Evolutionary conservation across 352 stramenopile genomes (phyloP).

Genomic region (Nannochloropsis limnetica): DNA sequence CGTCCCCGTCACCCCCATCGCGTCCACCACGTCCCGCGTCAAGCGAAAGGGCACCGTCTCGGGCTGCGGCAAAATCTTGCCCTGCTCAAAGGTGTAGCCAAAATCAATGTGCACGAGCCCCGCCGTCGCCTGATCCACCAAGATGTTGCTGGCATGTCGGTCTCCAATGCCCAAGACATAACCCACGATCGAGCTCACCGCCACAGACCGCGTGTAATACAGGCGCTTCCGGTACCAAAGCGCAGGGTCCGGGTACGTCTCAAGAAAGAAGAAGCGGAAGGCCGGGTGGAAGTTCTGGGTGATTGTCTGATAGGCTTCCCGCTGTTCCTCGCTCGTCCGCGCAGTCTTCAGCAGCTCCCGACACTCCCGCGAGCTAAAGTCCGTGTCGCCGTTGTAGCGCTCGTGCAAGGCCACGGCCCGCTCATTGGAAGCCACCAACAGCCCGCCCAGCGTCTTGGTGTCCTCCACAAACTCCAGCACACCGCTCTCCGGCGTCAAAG

Average conservation of each 20-base stretch:
- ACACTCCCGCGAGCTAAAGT: slow-evolving; percentile 41
- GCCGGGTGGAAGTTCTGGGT: slow-evolving; percentile 86
- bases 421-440: slow-evolving; percentile 36
- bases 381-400: slow-evolving; percentile 14
- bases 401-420: slow-evolving; percentile 35
- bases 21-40: slow-evolving; percentile 89
- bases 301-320: slow-evolving; percentile 71
- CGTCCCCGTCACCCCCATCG: slow-evolving; percentile 89
- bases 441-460: slow-evolving; percentile 77
- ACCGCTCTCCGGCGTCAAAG: slow-evolving; percentile 74
- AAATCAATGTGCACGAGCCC: slow-evolving; percentile 99
- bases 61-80: slow-evolving; percentile 75
- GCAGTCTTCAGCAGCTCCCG: slow-evolving; percentile 65
- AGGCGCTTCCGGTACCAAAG: slow-evolving; percentile 83
- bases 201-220: slow-evolving; percentile 85
- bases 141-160: slow-evolving; percentile 94
- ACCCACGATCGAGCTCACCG: slow-evolving; percentile 94
- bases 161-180: slow-evolving; percentile 88
- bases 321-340: slow-evolving; percentile 60
- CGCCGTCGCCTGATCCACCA: slow-evolving; percentile 89
- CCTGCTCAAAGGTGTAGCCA: slow-evolving; percentile 98
- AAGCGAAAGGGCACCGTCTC: slow-evolving; percentile 98
- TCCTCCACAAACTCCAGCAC: slow-evolving; percentile 97
- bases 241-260: slow-evolving; percentile 82
- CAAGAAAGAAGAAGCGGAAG: slow-evolving; percentile 95